Evolutionary conservation across 2,329 filamentous ascomycete genomes (phyloP).

Genomic region (Cephalotrichum gorgonifer): DNA sequence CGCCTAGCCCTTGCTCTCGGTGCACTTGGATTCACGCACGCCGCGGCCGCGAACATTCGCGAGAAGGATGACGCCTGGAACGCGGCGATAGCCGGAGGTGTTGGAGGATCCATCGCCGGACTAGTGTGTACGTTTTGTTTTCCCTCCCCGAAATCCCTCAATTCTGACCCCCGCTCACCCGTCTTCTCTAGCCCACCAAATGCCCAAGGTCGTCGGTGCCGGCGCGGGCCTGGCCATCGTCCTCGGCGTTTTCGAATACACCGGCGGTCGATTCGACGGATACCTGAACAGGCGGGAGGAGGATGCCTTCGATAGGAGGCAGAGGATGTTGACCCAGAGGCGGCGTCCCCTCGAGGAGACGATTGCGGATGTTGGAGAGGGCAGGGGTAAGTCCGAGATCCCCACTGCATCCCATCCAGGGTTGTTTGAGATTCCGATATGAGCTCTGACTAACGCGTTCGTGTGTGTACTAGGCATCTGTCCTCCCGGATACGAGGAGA

Average conservation of each 20-base stretch:
- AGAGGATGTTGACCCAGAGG: conserved; percentile 62
- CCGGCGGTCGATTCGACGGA: conserved; percentile 47
- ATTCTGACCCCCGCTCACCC: background rate
- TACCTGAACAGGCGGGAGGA: conserved; percentile 40
- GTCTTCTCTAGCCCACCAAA: conserved; percentile 13
- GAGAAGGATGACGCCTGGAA: conserved; percentile 75
- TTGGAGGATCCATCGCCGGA: conserved; percentile 63
- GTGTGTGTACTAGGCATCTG: conserved; percentile 69
- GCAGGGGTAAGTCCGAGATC: conserved; percentile 56
- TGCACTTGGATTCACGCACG: conserved; percentile 67
- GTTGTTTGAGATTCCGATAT: background rate
- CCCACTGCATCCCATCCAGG: conserved; percentile 6
- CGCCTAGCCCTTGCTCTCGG: conserved; percentile 49
- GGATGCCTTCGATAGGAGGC: conserved; percentile 66
- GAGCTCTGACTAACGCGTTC: conserved; percentile 7
- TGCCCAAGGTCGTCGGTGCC: conserved; percentile 62
- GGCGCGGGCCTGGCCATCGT: conserved; percentile 45
- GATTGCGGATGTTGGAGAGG: conserved; percentile 72
- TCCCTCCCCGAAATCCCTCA: background rate
- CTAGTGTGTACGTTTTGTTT: conserved; percentile 6
- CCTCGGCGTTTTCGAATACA: conserved; percentile 57
- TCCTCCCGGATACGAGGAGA: conserved; percentile 73
- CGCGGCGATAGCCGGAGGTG: conserved; percentile 63
- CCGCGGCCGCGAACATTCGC: conserved; percentile 73
- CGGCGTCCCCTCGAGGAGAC: conserved; percentile 71